These are phyloP conservation scores for Delonix regia DNA, from an alignment of 306 rosid genomes.

Conservation along the genomic window DNA sequence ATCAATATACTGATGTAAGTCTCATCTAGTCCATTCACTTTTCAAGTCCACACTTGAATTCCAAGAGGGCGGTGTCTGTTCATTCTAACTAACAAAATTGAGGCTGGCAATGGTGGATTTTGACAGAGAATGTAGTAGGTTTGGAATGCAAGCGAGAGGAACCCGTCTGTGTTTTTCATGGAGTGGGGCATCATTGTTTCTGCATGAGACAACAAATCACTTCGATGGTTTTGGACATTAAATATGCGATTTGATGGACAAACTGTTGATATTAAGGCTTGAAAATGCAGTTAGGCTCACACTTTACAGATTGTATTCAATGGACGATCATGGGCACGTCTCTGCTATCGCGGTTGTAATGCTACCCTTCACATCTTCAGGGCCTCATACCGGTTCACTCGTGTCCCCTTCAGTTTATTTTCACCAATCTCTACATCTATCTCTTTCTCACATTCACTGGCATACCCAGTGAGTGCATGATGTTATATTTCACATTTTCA, in stretches of 20 bases:
- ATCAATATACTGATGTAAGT: too few species aligned
- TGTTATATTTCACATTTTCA: too few species aligned
- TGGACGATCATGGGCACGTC: neutral
- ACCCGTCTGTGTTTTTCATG: neutral
- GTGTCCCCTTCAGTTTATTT: too few species aligned
- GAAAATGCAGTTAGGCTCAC: neutral
- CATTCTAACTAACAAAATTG: neutral
- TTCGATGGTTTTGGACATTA: neutral
- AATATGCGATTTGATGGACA: neutral
- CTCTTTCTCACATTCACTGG: too few species aligned
- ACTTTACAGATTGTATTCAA: neutral
- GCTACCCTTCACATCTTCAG: neutral
- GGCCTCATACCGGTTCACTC: neutral
- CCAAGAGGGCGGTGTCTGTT: too few species aligned
- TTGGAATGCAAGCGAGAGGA: neutral
- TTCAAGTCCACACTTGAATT: too few species aligned
- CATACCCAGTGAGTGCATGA: too few species aligned
- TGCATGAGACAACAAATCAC: neutral
- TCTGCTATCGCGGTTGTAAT: neutral
- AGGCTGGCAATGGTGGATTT: neutral
- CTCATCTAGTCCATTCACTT: too few species aligned
- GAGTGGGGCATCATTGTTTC: neutral
- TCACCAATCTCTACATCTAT: too few species aligned
- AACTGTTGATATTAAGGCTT: neutral
- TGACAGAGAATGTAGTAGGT: neutral